Base-by-base conservation (phyloP, 768 basidiomycete genomes). In the Kwoniella sp. region DNA sequence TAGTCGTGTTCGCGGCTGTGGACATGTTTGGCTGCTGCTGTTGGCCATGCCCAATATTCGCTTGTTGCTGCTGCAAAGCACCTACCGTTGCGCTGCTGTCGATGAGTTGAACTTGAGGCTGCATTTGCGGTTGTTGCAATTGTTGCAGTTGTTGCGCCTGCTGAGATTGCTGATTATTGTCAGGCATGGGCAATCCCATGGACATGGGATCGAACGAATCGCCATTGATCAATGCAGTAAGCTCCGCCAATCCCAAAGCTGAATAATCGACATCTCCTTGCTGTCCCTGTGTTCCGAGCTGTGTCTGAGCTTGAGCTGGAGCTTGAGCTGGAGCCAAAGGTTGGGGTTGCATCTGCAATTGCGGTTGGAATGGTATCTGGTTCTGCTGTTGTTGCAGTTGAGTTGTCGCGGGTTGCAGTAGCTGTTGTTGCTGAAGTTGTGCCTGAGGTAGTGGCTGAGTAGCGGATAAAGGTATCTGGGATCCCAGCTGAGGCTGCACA, bases 211-310 rank as follows among this genome's bases (percentile, higher is more conserved):
- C 62, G 55, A 56, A 57, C 10, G 62, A 47, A 29, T 58, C 50
- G 15, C 62, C 62, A 26, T 64, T 64, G 49, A 64, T 55, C 1
- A 64, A 21, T 9, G 62, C 62, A 0, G 44, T 55, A 6, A 64
- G 50, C 47, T 64, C 62, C 17, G 55, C 62, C 37, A 64, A 46
- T 8, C 62, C 62, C 21, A 64, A 22, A 2, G 55, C 27, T 10
- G 62, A 57, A 33, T 64, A 64, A 15, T 64, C 55, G 21, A 62
- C 54, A 48, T 27, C 40, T 2, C 17, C 58, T 40, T 22, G 15
- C 25, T 6, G 55, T 2, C 25, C 21, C 56, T 7, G 24, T n/a
- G n/a, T n/a, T n/a, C n/a, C n/a, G n/a, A n/a, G n/a, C n/a, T n/a
- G n/a, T n/a, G n/a, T n/a, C n/a, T n/a, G n/a, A n/a, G n/a, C n/a